These are phyloP conservation scores for Myrica gale DNA, from an alignment of 306 rosid species.

Conservation along the genomic window DNA sequence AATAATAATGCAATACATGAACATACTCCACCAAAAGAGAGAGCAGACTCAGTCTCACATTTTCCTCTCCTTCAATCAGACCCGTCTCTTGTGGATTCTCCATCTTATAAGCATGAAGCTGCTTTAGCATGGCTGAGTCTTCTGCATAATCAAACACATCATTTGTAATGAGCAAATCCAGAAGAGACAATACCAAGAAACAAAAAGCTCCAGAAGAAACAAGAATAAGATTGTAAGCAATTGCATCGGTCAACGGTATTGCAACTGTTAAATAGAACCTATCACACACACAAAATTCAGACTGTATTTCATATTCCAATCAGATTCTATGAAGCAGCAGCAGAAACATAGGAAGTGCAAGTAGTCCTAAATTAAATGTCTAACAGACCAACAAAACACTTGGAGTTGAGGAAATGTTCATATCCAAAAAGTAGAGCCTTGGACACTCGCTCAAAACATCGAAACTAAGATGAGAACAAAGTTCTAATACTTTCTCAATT, in stretches of 20 bases:
- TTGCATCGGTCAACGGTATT: too few relatives aligned
- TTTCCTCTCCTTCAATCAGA: conserved; percentile 47
- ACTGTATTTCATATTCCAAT: background rate
- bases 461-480: background rate
- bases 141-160: conserved; percentile 41
- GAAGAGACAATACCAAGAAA: too few relatives aligned
- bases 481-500: background rate
- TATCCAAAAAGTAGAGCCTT: background rate
- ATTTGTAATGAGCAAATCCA: conserved; percentile 1
- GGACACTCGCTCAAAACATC: too few relatives aligned
- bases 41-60: conserved; percentile 43
- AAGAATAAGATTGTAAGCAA: conserved; percentile 16
- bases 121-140: conserved; percentile 18
- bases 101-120: conserved; percentile 12
- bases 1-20: conserved; percentile 5
- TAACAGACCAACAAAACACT: background rate
- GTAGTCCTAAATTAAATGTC: background rate
- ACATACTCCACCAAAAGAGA: conserved; percentile 1
- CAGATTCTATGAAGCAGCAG: background rate
- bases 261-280: background rate
- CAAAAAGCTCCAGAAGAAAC: background rate
- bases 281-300: conserved; percentile 12
- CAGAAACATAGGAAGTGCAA: background rate
- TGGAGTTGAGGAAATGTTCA: background rate
- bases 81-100: conserved; percentile 34